Conservation (phyloP, 1,284 basidiomycete genomes). For the Grifola frondosa region DNA sequence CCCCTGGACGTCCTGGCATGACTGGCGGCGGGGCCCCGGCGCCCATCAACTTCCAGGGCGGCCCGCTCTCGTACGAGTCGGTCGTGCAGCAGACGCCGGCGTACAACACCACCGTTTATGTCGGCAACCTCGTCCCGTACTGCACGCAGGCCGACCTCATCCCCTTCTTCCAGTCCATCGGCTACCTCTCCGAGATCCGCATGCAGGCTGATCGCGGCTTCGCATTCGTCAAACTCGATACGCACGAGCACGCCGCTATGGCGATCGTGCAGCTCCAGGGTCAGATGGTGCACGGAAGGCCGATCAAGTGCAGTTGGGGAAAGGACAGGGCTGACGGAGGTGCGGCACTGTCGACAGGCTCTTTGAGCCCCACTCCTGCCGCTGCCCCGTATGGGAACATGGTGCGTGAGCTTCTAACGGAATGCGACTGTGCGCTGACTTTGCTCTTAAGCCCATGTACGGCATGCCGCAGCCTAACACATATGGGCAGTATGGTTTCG, state of each 20-base stretch:
- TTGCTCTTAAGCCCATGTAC: slow-evolving; percentile 68
- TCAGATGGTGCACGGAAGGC: slow-evolving; percentile 92
- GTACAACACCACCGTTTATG: slow-evolving; percentile 95
- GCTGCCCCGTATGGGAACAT: slow-evolving; percentile 72
- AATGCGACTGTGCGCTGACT: slow-evolving; percentile 9
- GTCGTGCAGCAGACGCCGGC: slow-evolving; percentile 88
- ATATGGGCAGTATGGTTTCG: slow-evolving; percentile 80
- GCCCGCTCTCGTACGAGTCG: slow-evolving; percentile 83
- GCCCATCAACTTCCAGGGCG: slow-evolving; percentile 82
- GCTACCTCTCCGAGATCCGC: slow-evolving; percentile 96
- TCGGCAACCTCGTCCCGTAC: slow-evolving; percentile 96
- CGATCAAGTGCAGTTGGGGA: slow-evolving; percentile 98
- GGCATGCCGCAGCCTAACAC: slow-evolving; percentile 79
- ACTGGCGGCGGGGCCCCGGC: slow-evolving; percentile 74
- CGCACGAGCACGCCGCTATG: slow-evolving; percentile 96
- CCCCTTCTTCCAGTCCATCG: slow-evolving; percentile 94
- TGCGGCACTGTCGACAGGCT: slow-evolving; percentile 47
- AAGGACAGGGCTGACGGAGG: slow-evolving; percentile 85
- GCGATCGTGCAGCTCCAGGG: slow-evolving; percentile 96
- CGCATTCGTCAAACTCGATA: slow-evolving; percentile 97
- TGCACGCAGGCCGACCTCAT: slow-evolving; percentile 95
- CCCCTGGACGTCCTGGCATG: slow-evolving; percentile 33
- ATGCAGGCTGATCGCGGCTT: slow-evolving; percentile 99
- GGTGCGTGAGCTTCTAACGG: slow-evolving; percentile 42
- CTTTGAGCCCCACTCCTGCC: slow-evolving; percentile 66